Base-by-base conservation (phyloP, 2,329 filamentous ascomycete species). In the Neofusicoccum umdonicola region DNA sequence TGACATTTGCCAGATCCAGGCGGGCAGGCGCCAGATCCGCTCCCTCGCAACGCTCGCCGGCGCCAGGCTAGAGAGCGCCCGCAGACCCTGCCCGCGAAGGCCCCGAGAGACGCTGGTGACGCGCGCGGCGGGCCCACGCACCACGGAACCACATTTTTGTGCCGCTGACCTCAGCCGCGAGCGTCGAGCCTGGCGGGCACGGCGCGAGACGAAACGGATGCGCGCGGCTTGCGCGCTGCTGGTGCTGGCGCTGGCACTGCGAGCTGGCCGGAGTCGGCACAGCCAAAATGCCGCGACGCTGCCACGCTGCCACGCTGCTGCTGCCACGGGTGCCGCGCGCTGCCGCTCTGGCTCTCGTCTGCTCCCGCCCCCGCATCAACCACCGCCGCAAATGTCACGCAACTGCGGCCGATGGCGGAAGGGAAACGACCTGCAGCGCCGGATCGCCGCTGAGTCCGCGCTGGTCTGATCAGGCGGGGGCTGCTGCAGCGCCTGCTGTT, bases 281-380 rank as follows among this genome's bases (percentile, higher is more conserved):
- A 37, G 56, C 56, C 42, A 39, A 47, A 60, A 60, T 60, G 56
- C 56, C 56, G 56, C 42, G 56, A 15, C 27, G 27, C n/a, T 37
- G 56, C 27, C 27, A 31, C 27, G 27, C 22, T 22, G 22, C 22
- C 22, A 22, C 22, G 22, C 22, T 22, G 22, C 22, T 22, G 22
- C 22, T 22, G 22, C 27, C 27, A 31, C 27, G 27, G 27, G 0
- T 31, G 27, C 39, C 39, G 31, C 56, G 27, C 15, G 5, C 42
- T 39, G 56, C 41, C 41, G 56, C 54, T 13, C 54, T 45, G 39
- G 39, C 54, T 13, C 54, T 45, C 54, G 39, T 44, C 54, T 57
- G 54, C 54, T 57, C 54, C 54, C 39, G 54, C 54, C 54, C 54
- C 54, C 54, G 54, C 54, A 57, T 45, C 54, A 57, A 35, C 22